phyloP scores from a whole-genome alignment of 208 protist genomes.

The Acanthamoeba sp. region DNA sequence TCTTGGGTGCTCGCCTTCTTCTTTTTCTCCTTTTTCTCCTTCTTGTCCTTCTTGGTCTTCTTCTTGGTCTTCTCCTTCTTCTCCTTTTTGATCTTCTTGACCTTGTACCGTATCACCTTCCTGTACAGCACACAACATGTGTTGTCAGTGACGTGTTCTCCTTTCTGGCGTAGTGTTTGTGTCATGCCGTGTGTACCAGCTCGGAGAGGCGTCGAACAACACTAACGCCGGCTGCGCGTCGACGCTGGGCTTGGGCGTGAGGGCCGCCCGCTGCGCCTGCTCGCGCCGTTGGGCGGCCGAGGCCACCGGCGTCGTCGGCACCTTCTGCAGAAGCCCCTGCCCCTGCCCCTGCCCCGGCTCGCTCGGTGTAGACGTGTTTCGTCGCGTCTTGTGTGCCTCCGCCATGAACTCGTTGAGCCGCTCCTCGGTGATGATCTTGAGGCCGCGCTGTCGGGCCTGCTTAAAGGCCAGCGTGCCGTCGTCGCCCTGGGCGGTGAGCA shows the following conservation, averaged over 20 bases:
- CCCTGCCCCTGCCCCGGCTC: not conserved
- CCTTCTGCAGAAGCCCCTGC: not conserved
- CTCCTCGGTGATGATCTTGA: conserved; percentile 45
- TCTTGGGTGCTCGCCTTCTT: not conserved
- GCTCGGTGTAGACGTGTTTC: not conserved
- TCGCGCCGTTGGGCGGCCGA: not conserved
- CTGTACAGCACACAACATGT: not conserved
- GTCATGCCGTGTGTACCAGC: not conserved
- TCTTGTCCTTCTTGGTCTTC: not conserved
- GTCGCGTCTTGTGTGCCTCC: not conserved
- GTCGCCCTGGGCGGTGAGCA: conserved; percentile 17
- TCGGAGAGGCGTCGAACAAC: not conserved
- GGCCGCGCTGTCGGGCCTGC: conserved; percentile 9
- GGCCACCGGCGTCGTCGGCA: not conserved
- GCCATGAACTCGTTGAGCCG: conserved; percentile 17
- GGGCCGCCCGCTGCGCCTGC: not conserved
- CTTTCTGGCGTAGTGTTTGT: not conserved
- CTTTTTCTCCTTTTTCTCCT: not conserved
- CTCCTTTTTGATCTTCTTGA: not conserved
- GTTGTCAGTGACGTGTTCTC: not conserved
- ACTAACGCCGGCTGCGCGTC: not conserved
- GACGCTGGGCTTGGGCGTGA: not conserved
- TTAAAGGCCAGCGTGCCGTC: conserved; percentile 16
- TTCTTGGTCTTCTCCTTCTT: not conserved
- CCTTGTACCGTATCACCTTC: conserved; percentile 20